Conservation (phyloP, 805 yeast genomes). For the Metschnikowia noctiluminum region DNA sequence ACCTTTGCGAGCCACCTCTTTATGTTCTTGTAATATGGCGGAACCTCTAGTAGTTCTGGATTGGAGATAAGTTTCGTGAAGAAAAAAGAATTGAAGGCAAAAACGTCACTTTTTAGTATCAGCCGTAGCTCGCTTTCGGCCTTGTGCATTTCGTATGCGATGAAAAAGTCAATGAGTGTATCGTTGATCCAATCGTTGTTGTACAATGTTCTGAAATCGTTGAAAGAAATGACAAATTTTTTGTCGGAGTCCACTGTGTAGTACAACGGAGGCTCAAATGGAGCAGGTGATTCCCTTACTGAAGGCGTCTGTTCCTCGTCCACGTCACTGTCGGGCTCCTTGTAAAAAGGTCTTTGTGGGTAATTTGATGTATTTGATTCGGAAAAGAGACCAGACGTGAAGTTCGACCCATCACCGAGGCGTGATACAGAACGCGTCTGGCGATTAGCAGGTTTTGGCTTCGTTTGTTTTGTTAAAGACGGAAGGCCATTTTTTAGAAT, state of each 20-base stretch:
- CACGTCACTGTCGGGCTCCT: neutral
- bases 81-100: constrained; percentile 80
- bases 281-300: constrained; percentile 27
- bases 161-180: constrained; percentile 78
- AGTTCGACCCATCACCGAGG: neutral
- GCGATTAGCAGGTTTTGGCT: neutral
- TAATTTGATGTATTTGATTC: neutral
- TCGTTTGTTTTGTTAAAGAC: constrained; percentile 1
- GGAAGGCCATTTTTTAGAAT: constrained; percentile 14
- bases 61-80: constrained; percentile 56
- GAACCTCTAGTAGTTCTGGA: constrained; percentile 17
- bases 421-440: constrained; percentile 9
- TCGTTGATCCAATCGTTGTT: constrained; percentile 90
- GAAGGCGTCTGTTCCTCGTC: neutral
- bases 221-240: constrained; percentile 53
- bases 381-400: neutral
- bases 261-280: constrained; percentile 46
- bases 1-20: constrained; percentile 75
- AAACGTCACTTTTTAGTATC: constrained; percentile 37
- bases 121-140: constrained; percentile 24
- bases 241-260: constrained; percentile 54
- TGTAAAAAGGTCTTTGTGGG: neutral
- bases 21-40: constrained; percentile 56
- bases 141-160: constrained; percentile 51
- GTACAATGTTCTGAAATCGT: constrained; percentile 76